These are phyloP conservation scores for Pythium angustatum DNA, from an alignment of 352 stramenopile species.

Conservation along the genomic window DNA sequence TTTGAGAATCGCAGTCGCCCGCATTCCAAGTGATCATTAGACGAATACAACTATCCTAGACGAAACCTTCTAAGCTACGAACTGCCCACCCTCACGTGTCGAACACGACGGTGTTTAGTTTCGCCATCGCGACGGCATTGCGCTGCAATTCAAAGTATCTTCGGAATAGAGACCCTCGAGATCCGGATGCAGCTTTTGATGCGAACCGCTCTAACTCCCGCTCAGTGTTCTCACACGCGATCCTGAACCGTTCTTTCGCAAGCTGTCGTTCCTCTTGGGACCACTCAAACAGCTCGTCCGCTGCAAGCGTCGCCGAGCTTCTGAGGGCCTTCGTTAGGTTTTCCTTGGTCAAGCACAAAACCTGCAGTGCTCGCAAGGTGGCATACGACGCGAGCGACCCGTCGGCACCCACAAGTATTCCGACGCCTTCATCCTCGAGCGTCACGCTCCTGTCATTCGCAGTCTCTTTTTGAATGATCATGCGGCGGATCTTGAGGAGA, in stretches of 20 bases:
- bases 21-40: conserved; percentile 36
- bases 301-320: conserved; percentile 18
- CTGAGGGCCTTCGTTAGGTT: conserved; percentile 36
- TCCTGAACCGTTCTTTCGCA: not conserved
- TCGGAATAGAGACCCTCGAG: conserved; percentile 25
- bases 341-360: conserved; percentile 37
- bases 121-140: conserved; percentile 21
- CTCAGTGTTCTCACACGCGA: conserved; percentile 9
- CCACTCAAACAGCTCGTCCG: conserved; percentile 20
- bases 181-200: not conserved
- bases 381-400: conserved; percentile 30
- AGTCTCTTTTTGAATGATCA: conserved; percentile 48
- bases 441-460: conserved; percentile 18
- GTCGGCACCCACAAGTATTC: conserved; percentile 31
- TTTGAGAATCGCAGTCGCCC: conserved; percentile 73
- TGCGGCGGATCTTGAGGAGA: conserved; percentile 44
- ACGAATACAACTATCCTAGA: conserved; percentile 9
- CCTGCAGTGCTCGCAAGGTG: conserved; percentile 37
- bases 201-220: not conserved
- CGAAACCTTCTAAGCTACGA: not conserved
- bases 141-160: conserved; percentile 27
- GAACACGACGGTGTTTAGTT: conserved; percentile 24
- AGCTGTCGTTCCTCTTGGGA: conserved; percentile 8
- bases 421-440: conserved; percentile 20
- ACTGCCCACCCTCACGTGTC: not conserved